Percentiles rank a stretch among this genome's conserved stretches.
These are phyloP conservation scores for Naganishia antarctica DNA, from an alignment of 768 basidiomycete genomes.

Conservation along the genomic window DNA sequence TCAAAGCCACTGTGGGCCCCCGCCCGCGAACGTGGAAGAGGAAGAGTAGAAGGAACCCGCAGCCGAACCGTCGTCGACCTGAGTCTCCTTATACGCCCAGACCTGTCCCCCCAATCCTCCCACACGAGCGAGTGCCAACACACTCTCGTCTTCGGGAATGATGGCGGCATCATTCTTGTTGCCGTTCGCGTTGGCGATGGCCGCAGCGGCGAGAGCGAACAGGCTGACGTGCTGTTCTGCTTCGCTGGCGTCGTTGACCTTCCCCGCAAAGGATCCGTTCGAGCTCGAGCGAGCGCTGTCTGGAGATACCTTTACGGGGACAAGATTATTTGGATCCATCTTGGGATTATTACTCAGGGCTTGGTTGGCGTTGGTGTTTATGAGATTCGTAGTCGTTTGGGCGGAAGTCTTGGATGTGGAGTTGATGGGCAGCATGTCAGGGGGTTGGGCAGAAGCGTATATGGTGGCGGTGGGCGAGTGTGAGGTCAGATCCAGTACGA, in stretches of 20 bases:
- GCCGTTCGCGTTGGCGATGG: constrained; percentile 5
- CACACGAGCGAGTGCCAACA: constrained; percentile 42
- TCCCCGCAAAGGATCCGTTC: constrained; percentile 13
- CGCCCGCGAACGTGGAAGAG: constrained; percentile 35
- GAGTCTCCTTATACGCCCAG: constrained; percentile 38
- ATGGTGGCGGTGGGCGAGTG: background rate
- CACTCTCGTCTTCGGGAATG: constrained; percentile 23
- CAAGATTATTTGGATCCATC: constrained; percentile 18
- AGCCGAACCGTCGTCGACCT: background rate
- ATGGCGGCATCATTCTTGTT: background rate
- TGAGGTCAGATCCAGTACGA: no score
- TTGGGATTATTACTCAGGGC: constrained; percentile 4
- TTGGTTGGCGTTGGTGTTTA: constrained; percentile 11
- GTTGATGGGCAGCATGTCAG: constrained; percentile 4
- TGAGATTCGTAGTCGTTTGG: background rate
- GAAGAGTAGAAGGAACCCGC: background rate
- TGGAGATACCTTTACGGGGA: constrained; percentile 6
- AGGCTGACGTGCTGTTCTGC: constrained; percentile 1
- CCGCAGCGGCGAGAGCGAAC: constrained; percentile 11
- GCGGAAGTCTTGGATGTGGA: background rate
- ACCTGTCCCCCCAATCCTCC: constrained; percentile 43
- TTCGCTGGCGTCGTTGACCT: background rate
- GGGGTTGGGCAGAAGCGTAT: background rate
- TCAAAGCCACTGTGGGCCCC: constrained; percentile 50
- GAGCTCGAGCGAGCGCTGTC: background rate